Conservation (phyloP, 1,284 basidiomycete species). For the Ganoderma sp. region DNA sequence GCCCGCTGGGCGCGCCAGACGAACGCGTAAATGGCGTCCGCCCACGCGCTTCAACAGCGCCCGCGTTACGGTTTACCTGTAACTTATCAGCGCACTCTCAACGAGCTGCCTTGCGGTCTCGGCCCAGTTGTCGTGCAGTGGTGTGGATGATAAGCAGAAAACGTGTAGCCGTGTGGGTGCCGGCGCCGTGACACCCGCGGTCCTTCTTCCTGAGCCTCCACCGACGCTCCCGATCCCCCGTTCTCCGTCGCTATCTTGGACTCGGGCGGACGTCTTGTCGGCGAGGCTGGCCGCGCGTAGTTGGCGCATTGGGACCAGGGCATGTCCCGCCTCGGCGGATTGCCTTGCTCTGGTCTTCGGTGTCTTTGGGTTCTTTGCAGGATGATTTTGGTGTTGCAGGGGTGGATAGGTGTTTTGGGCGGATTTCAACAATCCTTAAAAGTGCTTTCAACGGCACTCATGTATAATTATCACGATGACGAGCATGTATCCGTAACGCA, state of each 20-base stretch:
- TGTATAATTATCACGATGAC: slow-evolving; percentile 26
- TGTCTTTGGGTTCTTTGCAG: slow-evolving; percentile 19
- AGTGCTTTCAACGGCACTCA: slow-evolving; percentile 40
- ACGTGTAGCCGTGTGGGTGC: slow-evolving; percentile 34
- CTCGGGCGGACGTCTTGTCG: slow-evolving; percentile 15
- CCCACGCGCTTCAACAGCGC: slow-evolving; percentile 90
- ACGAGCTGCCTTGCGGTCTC: slow-evolving; percentile 40
- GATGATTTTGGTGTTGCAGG: slow-evolving; percentile 23
- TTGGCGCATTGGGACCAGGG: slow-evolving; percentile 23
- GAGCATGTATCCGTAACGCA: slow-evolving; percentile 26
- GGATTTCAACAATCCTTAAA: slow-evolving; percentile 46
- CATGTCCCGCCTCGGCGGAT: slow-evolving; percentile 21
- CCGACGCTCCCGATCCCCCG: slow-evolving; percentile 14
- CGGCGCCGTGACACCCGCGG: slow-evolving; percentile 18
- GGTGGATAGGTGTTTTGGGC: slow-evolving; percentile 27
- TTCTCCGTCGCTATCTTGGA: slow-evolving; percentile 4
- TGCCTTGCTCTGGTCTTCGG: background rate
- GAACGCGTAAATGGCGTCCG: slow-evolving; percentile 64
- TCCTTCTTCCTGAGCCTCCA: slow-evolving; percentile 8
- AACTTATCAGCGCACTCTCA: slow-evolving; percentile 48
- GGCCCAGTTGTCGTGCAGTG: slow-evolving; percentile 44
- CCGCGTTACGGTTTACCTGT: slow-evolving; percentile 48
- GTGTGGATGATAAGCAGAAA: slow-evolving; percentile 39
- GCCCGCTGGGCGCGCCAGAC: slow-evolving; percentile 89
- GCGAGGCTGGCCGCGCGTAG: slow-evolving; percentile 21